Evolutionary conservation across 176 grass and related monocot genomes (phyloP).

Genomic region (Ananas comosus): DNA sequence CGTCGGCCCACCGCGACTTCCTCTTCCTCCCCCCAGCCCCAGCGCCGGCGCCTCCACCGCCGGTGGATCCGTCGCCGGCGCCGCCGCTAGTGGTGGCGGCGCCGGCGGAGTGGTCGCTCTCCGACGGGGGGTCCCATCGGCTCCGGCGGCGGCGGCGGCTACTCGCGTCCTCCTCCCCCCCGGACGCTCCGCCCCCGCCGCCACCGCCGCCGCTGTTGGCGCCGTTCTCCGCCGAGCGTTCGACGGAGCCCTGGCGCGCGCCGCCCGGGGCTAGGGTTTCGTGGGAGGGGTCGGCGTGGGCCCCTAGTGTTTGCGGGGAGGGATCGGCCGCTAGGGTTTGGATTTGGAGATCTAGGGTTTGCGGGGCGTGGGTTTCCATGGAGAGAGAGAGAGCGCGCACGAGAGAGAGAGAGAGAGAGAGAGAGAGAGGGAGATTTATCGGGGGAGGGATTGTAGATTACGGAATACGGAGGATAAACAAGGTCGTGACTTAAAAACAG

Average conservation of each 20-base stretch:
- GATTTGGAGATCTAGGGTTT: background rate
- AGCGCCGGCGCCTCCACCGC: slow-evolving; percentile 32
- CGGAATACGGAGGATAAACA: too few species aligned
- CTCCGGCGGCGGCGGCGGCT: background rate
- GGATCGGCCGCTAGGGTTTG: slow-evolving; percentile 22
- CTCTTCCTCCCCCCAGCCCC: slow-evolving; percentile 41
- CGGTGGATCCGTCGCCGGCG: slow-evolving; percentile 35
- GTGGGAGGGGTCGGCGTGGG: slow-evolving; percentile 5
- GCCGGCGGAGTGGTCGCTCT: slow-evolving; percentile 24
- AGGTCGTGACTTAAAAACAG: too few species aligned
- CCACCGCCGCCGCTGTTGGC: slow-evolving; percentile 10
- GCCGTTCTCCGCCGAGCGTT: slow-evolving; percentile 22
- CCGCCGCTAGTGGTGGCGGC: slow-evolving; percentile 55
- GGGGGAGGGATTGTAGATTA: too few species aligned
- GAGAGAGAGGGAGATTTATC: too few species aligned
- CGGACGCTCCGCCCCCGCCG: slow-evolving; percentile 7
- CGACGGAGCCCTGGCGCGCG: slow-evolving; percentile 4
- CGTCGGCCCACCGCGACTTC: slow-evolving; percentile 89
- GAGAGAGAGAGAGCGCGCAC: too few species aligned
- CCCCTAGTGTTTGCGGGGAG: slow-evolving; percentile 1
- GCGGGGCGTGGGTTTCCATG: background rate
- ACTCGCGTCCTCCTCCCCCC: background rate
- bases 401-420: too few species aligned
- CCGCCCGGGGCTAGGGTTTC: slow-evolving; percentile 36
- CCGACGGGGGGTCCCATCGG: background rate